phyloP scores from a whole-genome alignment of 2,329 filamentous ascomycete genomes.

The Arachnopeziza araneosa region DNA sequence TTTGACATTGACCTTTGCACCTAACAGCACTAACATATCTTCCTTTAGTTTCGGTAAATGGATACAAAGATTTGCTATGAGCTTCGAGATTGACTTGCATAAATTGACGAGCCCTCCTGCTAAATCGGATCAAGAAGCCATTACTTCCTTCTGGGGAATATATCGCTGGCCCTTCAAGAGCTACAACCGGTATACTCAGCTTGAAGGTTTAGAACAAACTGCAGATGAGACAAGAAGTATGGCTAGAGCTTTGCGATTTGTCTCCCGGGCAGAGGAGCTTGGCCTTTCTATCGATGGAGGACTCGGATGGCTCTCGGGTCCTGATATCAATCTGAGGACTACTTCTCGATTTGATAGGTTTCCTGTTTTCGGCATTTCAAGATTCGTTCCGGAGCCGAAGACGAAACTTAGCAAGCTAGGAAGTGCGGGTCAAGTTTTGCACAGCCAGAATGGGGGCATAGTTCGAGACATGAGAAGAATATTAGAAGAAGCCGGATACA shows the following conservation, averaged over 20 bases:
- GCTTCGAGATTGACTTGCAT: constrained; percentile 59
- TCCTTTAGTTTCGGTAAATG: constrained; percentile 45
- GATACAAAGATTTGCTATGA: constrained; percentile 60
- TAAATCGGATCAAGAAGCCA: constrained; percentile 49
- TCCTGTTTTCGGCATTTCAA: constrained; percentile 41
- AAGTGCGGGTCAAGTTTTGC: constrained; percentile 10
- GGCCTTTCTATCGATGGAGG: constrained; percentile 63
- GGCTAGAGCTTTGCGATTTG: constrained; percentile 52
- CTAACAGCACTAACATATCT: constrained; percentile 1
- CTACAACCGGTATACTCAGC: constrained; percentile 53
- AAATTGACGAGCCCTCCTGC: constrained; percentile 44
- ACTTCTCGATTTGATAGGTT: constrained; percentile 33
- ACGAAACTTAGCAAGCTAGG: constrained; percentile 4
- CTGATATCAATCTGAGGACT: constrained; percentile 48
- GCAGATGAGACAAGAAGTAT: constrained; percentile 59
- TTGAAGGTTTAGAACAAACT: constrained; percentile 55
- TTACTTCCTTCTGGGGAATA: constrained; percentile 56
- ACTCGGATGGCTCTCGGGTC: constrained; percentile 60
- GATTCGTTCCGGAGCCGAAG: constrained; percentile 31
- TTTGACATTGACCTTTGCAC: not conserved
- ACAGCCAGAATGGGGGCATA: not conserved
- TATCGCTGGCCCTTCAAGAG: constrained; percentile 59
- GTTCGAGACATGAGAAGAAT: constrained; percentile 12
- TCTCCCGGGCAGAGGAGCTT: constrained; percentile 54
- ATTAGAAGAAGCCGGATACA: constrained; percentile 25